Base-by-base conservation (phyloP, 371 early-diverging fungal genomes). In the Mucor piriformis region DNA sequence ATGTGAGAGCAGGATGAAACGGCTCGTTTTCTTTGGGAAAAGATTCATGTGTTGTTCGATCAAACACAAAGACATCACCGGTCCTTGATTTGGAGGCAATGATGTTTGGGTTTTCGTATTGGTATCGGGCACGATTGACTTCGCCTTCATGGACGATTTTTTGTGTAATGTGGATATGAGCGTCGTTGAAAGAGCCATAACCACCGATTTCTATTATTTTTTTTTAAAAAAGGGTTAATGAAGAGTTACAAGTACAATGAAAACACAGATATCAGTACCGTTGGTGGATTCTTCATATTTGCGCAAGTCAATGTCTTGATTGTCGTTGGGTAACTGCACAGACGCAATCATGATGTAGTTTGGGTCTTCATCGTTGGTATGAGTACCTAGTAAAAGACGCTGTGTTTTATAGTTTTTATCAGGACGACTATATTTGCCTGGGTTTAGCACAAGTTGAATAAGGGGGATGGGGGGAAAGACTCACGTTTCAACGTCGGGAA, bases 11-110 rank as follows among this genome's bases (percentile, higher is more conserved):
- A 2, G 99, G 99, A 32, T 76, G 83, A 70, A 93, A 92, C 15
- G 82, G 73, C 23, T 85, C 85, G 67, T 91, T 82, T 24, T 83
- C 77, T 44, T 78, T 79, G 2, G 95, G 93, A 48, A 83, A 83
- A 21, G 87, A 88, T 44, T 92, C 87, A 73, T 97, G 96, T 44
- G 90, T 90, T 12, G 99, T 97, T 54, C 95, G 89, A 76, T 99
- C 99, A 83, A 97, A 99, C 16, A 99, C 82, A 66, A 88, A 92
- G 20, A 99, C 94, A 32, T 96, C 95, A 10, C 95, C 95, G 15
- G 81, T 76, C 25, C 92, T 90, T 12, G 97, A 90, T 63, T 96
- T 91, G 3, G 97, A 96, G 3, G 98, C 99, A 68, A 99, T 95
- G 23, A 99, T 83, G 69, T 95, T 92, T 10, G 93, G 92, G 66